Evolutionary conservation across 768 basidiomycete genomes (phyloP), one percentile per base, ranked within the genome.

Genomic region (Podaxis rugospora): DNA sequence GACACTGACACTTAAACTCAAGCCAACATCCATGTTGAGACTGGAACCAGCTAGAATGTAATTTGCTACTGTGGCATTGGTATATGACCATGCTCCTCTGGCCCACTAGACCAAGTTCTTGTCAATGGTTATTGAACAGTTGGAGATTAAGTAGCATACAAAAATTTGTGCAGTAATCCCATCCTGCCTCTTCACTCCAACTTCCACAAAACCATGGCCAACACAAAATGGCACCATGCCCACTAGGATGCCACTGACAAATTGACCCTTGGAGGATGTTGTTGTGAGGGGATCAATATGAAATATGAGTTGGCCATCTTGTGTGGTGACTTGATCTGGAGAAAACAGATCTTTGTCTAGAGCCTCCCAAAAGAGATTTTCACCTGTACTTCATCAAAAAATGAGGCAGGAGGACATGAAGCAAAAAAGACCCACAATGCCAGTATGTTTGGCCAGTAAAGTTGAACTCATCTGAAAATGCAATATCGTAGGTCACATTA

Each of bases 391-490:
- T 4, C 25, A 13, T 49, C 21, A 49, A 21, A 21, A 56, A 16
- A 16, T 4, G 44, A 5, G n/a, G 13, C 5, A 21, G 37, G 27
- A 23, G 47, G 11, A 51, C 25, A 37, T 11, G 23, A 11, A 5
- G 13, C 16, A 46, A 27, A 46, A 25, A 39, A 7, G 42, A 57
- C 57, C 3, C 32, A 59, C 40, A 13, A 28, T 80, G 82, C 21
- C 78, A 70, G n/a, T 82, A 89, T 9, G 86, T 79, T 36, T 86
- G 70, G 2, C 88, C 89, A 0, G 84, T 83, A n/a, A 64, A 69
- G 60, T 90, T 82, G 72, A 93, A 93, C 75, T 92, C 90, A 71
- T 92, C 90, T 3, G 83, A 85, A 69, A 90, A 93, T 21, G 89
- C 85, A 49, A 88, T 75, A 44, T 84, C 78, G 68, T 93, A 94